These are phyloP conservation scores for Gautieria morchelliformis DNA, from an alignment of 768 basidiomycete species.

Conservation along the genomic window DNA sequence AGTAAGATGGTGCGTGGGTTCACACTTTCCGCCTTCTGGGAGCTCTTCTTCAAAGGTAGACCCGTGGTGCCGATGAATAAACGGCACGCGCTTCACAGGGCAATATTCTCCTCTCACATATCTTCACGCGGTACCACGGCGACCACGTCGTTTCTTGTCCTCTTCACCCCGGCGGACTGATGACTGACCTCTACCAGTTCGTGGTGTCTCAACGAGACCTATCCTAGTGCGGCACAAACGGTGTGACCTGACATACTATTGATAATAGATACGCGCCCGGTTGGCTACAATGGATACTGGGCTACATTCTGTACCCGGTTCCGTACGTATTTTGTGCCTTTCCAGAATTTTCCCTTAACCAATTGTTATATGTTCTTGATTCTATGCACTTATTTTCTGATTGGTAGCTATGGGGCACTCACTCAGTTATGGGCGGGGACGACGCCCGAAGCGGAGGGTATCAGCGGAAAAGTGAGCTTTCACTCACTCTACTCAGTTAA, in stretches of 20 bases:
- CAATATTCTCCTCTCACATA: conserved; percentile 26
- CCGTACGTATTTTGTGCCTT: neutral
- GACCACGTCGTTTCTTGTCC: conserved; percentile 31
- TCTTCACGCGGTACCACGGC: conserved; percentile 31
- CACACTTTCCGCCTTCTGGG: neutral
- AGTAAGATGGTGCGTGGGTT: conserved; percentile 13
- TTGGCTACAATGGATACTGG: neutral
- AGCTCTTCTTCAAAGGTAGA: neutral
- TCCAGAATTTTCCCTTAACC: neutral
- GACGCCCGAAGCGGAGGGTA: conserved; percentile 19
- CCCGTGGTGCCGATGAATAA: neutral
- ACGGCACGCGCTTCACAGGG: conserved; percentile 21
- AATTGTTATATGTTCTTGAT: too few relatives aligned
- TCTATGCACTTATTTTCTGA: neutral
- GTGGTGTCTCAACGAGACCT: neutral
- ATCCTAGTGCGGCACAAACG: neutral
- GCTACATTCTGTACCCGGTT: neutral
- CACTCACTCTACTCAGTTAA: neutral
- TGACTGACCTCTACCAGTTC: conserved; percentile 17
- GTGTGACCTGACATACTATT: neutral
- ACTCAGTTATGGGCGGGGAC: conserved; percentile 32
- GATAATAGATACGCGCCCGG: conserved; percentile 11
- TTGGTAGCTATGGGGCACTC: conserved; percentile 17
- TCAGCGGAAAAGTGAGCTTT: conserved; percentile 19
- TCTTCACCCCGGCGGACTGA: conserved; percentile 34